These are phyloP conservation scores for Hypocreales sp. DNA, from an alignment of 2,329 filamentous ascomycete species.

Conservation along the genomic window DNA sequence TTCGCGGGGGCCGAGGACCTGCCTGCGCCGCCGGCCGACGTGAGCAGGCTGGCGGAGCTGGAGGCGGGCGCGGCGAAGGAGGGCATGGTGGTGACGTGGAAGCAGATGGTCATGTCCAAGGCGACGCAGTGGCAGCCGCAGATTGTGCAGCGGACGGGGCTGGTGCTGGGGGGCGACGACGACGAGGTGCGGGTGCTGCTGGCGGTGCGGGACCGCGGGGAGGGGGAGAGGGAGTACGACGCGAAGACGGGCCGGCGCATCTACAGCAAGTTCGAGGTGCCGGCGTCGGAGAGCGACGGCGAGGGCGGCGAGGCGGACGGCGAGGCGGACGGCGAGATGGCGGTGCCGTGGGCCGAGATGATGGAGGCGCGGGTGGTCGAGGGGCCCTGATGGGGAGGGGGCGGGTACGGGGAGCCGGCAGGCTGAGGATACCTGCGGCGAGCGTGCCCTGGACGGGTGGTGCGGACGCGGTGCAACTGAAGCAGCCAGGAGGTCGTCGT, in stretches of 20 bases:
- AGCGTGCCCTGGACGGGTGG: no score
- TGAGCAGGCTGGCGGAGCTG: constrained; percentile 35
- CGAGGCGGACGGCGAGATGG: constrained; percentile 46
- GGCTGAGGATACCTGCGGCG: neutral
- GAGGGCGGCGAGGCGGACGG: constrained; percentile 42
- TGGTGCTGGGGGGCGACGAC: constrained; percentile 41
- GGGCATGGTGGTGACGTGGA: constrained; percentile 56
- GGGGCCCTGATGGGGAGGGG: constrained; percentile 5
- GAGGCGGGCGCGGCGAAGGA: constrained; percentile 27
- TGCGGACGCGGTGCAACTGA: no score
- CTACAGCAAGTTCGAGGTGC: constrained; percentile 67
- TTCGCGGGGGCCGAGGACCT: no score
- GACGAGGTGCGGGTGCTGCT: constrained; percentile 45
- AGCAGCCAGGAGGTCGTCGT: no score
- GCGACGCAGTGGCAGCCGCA: constrained; percentile 52
- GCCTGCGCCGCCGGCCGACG: constrained; percentile 42
- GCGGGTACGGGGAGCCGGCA: neutral
- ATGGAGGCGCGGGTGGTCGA: constrained; percentile 52
- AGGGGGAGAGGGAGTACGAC: constrained; percentile 45
- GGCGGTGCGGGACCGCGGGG: constrained; percentile 50
- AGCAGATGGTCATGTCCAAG: constrained; percentile 43
- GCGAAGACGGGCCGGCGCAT: constrained; percentile 53
- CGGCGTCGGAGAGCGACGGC: constrained; percentile 45
- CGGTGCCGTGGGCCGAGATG: constrained; percentile 45
- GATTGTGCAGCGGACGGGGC: constrained; percentile 47